Evolutionary conservation across 2,329 filamentous ascomycete species (phyloP).

Genomic region (Tolypocladium album): DNA sequence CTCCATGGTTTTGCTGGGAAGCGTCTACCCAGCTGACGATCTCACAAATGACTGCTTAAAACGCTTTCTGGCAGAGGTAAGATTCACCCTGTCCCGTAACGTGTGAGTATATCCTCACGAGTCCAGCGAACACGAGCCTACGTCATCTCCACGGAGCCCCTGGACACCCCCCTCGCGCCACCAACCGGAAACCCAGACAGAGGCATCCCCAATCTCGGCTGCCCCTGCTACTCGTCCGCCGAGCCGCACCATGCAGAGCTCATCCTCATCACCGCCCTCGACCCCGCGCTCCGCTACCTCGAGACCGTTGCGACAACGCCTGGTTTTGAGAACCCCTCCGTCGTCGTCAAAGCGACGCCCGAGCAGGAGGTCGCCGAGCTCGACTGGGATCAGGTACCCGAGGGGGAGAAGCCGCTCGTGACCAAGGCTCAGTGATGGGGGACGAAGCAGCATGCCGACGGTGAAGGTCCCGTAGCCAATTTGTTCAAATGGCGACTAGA

Average conservation of each 20-base stretch:
- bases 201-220: slow-evolving; percentile 39
- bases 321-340: slow-evolving; percentile 28
- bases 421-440: slow-evolving; percentile 6
- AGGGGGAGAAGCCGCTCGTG: slow-evolving; percentile 18
- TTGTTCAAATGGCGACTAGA: no score
- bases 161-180: slow-evolving; percentile 42
- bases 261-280: slow-evolving; percentile 46
- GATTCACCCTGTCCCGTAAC: slow-evolving; percentile 8
- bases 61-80: slow-evolving; percentile 39
- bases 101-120: slow-evolving; percentile 11
- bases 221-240: slow-evolving; percentile 60
- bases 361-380: slow-evolving; percentile 10
- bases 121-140: slow-evolving; percentile 50
- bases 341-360: slow-evolving; percentile 17
- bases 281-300: slow-evolving; percentile 49
- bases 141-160: slow-evolving; percentile 36
- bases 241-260: slow-evolving; percentile 48
- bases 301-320: slow-evolving; percentile 36
- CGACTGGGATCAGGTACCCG: slow-evolving; percentile 18
- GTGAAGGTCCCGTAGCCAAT: no score
- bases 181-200: slow-evolving; percentile 34
- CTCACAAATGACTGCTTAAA: slow-evolving; percentile 34
- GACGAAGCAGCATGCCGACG: slow-evolving; percentile 9
- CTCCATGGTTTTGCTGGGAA: slow-evolving; percentile 39
- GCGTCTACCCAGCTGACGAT: slow-evolving; percentile 25